Base-by-base conservation (phyloP, 176 grass and related monocot genomes). In the Eremochloa ophiuroides region DNA sequence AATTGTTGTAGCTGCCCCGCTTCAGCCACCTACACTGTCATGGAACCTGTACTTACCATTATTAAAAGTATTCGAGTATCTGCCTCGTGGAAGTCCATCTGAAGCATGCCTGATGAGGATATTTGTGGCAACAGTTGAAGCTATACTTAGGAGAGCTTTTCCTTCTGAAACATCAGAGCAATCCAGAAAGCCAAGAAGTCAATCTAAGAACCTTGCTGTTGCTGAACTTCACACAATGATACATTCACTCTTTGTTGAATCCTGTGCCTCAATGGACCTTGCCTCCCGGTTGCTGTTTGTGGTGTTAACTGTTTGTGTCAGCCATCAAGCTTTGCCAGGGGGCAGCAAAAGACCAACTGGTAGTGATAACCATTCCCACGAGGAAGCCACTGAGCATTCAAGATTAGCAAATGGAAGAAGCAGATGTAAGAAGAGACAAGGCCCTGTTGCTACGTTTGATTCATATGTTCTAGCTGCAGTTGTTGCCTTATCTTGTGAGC, bases 41-140 rank as follows among this genome's bases (percentile, higher is more conserved):
- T 99, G 96, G 96, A 93, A 77, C 69, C 85, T 99, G 48, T 99
- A 95, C 48, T 85, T 99, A 28, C 96, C 96, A 73, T 81, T 99
- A 80, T 80, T 99, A 43, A 99, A 99, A 86, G 91, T 99, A 4
- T 87, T 98, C 6, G 95, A 99, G 82, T 99, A 95, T 82, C 87
- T 99, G 78, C 96, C 96, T 59, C 90, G 91, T 31, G 96, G 96
- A 85, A 99, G 96, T 78, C 96, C 96, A 61, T 95, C 96, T 69
- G 96, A 98, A 91, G 96, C 96, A 51, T 98, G 92, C 67, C 88
- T 98, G 61, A 91, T 99, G 91, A 99, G 96, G 81, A 99, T 99
- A 65, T 99, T 99, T 89, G 96, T 99, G 79, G 96, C 96, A 41
- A 95, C 96, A 9, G 96, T 99, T 59, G 96, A 99, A 93, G 93